Conservation (phyloP, 2,329 filamentous ascomycete genomes). For the Cladobotryum mycophilum region DNA sequence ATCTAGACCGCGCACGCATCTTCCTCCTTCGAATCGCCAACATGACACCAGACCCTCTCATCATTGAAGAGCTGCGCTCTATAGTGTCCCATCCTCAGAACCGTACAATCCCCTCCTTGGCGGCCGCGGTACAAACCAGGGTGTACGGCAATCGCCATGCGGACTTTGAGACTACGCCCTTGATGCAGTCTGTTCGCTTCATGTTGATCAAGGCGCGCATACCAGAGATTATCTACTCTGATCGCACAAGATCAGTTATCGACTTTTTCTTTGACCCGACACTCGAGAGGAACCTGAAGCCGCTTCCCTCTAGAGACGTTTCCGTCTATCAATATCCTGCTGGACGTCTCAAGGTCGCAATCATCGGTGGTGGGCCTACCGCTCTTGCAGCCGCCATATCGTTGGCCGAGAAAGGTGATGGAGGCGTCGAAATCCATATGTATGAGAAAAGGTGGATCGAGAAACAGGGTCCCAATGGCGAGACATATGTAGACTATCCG, state of each 20-base stretch:
- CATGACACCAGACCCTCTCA: constrained; percentile 20
- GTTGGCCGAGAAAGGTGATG: constrained; percentile 27
- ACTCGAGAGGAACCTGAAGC: constrained; percentile 21
- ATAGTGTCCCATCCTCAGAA: constrained; percentile 22
- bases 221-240: constrained; percentile 17
- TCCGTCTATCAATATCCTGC: constrained; percentile 23
- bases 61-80: constrained; percentile 19
- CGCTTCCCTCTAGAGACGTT: constrained; percentile 16
- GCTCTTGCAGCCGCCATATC: constrained; percentile 27
- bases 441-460: constrained; percentile 29
- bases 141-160: constrained; percentile 25
- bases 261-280: constrained; percentile 33
- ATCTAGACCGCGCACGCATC: constrained; percentile 25
- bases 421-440: constrained; percentile 28
- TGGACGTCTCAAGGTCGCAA: constrained; percentile 23
- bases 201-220: constrained; percentile 26
- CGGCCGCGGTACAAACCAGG: constrained; percentile 20
- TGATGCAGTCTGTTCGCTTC: constrained; percentile 29
- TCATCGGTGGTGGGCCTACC: constrained; percentile 28
- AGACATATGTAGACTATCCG: constrained; percentile 23
- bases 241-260: constrained; percentile 20
- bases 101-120: constrained; percentile 22
- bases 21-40: constrained; percentile 25
- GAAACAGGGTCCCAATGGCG: constrained; percentile 14
- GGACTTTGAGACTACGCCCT: constrained; percentile 23